Conservation (phyloP, 768 basidiomycete species). For the Amanita pseudoporphyria region DNA sequence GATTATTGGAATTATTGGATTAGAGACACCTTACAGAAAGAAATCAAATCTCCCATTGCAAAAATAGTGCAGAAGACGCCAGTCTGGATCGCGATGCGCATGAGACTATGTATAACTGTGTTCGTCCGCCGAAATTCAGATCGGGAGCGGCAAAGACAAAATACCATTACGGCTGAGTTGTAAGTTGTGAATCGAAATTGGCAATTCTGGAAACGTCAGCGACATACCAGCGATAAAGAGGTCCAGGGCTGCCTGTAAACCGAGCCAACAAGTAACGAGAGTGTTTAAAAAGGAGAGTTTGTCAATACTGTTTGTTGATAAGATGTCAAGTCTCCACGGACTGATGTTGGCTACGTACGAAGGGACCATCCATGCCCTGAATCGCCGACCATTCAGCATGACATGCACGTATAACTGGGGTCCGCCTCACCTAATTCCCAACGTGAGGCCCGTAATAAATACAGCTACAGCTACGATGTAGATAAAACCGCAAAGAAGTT, state of each 20-base stretch:
- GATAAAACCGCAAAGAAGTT: no score
- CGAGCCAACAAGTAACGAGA: constrained; percentile 7
- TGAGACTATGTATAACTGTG: constrained; percentile 8
- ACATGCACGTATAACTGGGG: no score
- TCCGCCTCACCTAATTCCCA: neutral
- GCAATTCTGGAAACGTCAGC: neutral
- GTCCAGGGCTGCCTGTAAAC: constrained; percentile 7
- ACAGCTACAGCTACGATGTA: neutral
- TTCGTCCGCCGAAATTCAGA: constrained; percentile 6
- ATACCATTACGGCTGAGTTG: constrained; percentile 1
- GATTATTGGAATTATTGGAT: no score
- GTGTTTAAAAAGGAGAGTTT: neutral
- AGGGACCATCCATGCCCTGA: no score
- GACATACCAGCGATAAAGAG: constrained; percentile 8
- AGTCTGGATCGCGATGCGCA: constrained; percentile 9
- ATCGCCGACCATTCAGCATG: no score
- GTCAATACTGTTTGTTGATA: neutral
- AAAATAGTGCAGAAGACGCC: constrained; percentile 8
- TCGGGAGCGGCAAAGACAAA: constrained; percentile 3
- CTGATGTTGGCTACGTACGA: no score
- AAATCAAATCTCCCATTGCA: constrained; percentile 7
- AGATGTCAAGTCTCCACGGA: neutral
- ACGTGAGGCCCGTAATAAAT: no score
- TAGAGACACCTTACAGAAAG: constrained; percentile 5
- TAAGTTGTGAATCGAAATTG: neutral